These are phyloP conservation scores for Irineochytrium annulatum DNA, from an alignment of 192 early-diverging fungal species.

Conservation along the genomic window DNA sequence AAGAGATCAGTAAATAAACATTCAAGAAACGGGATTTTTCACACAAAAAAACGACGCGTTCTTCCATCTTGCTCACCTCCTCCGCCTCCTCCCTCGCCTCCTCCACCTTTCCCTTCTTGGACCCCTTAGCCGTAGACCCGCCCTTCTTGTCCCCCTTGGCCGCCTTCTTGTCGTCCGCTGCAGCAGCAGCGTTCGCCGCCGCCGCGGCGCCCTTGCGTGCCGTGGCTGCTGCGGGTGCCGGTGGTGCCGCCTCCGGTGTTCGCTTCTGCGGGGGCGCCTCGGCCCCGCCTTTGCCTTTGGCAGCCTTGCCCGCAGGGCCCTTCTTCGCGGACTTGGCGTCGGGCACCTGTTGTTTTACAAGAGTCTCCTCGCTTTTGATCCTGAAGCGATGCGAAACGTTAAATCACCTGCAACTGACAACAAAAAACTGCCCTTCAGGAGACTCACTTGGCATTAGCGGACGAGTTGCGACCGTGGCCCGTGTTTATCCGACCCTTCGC, in stretches of 20 bases:
- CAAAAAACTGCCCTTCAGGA: too few relatives aligned
- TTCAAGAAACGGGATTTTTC: not conserved
- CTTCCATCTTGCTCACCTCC: slow-evolving; percentile 32
- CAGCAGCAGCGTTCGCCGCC: slow-evolving; percentile 5
- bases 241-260: slow-evolving; percentile 11
- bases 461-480: slow-evolving; percentile 5
- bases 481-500: slow-evolving; percentile 20
- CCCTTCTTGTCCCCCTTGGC: slow-evolving; percentile 8
- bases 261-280: slow-evolving; percentile 20
- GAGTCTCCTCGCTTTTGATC: slow-evolving; percentile 35
- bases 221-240: slow-evolving; percentile 13
- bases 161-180: slow-evolving; percentile 35
- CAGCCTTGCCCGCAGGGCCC: slow-evolving; percentile 1
- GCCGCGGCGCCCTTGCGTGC: slow-evolving; percentile 24
- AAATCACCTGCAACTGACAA: too few relatives aligned
- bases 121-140: slow-evolving; percentile 19
- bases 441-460: not conserved
- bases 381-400: not conserved
- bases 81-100: slow-evolving; percentile 49
- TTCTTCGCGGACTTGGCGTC: slow-evolving; percentile 17
- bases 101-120: slow-evolving; percentile 47
- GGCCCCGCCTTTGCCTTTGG: slow-evolving; percentile 9
- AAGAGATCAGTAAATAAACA: too few relatives aligned
- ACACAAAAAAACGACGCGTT: not conserved
- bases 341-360: slow-evolving; percentile 6